phyloP scores from a whole-genome alignment of 495 filamentous ascomycete genomes.

The Daldinia vernicosa region DNA sequence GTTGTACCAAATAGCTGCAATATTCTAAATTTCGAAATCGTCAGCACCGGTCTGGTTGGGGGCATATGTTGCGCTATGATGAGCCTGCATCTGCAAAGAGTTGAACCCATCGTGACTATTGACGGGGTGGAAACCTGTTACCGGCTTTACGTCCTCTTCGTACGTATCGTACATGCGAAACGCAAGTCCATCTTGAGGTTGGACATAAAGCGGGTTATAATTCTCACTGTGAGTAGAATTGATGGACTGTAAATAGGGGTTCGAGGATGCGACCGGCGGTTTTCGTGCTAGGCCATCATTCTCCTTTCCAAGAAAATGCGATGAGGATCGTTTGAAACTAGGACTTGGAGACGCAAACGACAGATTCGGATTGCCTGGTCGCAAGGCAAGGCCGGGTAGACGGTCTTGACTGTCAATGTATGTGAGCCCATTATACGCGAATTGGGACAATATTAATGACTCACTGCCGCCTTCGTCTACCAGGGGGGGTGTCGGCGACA shows the following conservation, averaged over 20 bases:
- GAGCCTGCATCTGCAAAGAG: conserved; percentile 35
- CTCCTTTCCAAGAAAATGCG: conserved; percentile 35
- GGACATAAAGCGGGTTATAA: conserved; percentile 55
- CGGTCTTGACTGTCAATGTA: conserved; percentile 34
- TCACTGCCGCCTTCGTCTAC: conserved; percentile 42
- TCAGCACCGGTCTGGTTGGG: conserved; percentile 13
- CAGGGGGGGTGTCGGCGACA: conserved; percentile 15
- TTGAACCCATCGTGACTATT: conserved; percentile 36
- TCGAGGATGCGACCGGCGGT: conserved; percentile 32
- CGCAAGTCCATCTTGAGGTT: conserved; percentile 46
- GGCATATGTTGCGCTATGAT: conserved; percentile 14
- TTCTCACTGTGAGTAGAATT: conserved; percentile 45
- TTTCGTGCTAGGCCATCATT: conserved; percentile 33
- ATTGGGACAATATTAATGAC: conserved; percentile 20
- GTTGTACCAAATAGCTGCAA: neutral
- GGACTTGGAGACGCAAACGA: conserved; percentile 37
- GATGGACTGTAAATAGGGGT: conserved; percentile 47
- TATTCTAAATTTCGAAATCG: conserved; percentile 14
- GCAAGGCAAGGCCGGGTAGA: conserved; percentile 39
- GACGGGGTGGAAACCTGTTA: conserved; percentile 44
- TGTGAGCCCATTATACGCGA: conserved; percentile 18
- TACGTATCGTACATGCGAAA: conserved; percentile 46
- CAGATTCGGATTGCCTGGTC: conserved; percentile 45
- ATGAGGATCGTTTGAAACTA: conserved; percentile 30
- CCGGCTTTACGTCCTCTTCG: conserved; percentile 45